Evolutionary conservation across 192 early-diverging fungal species (phyloP).

Genomic region (Entomortierella beljakovae): DNA sequence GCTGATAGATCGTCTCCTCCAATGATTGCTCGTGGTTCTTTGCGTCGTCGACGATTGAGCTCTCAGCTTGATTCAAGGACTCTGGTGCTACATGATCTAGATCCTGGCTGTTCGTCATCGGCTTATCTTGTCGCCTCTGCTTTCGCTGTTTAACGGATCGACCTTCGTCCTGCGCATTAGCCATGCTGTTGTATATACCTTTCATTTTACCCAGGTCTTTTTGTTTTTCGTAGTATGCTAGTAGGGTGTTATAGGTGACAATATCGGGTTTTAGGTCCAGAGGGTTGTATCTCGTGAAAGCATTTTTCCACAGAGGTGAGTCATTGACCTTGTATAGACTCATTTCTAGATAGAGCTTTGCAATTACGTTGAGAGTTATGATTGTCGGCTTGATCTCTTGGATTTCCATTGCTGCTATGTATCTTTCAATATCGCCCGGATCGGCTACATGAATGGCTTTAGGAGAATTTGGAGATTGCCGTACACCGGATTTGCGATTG

Average conservation of each 20-base stretch:
- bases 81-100: neutral
- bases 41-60: neutral
- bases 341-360: slow-evolving; percentile 48
- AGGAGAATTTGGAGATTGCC: neutral
- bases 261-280: slow-evolving; percentile 25
- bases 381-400: slow-evolving; percentile 19
- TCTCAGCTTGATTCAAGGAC: neutral
- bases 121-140: neutral
- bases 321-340: slow-evolving; percentile 28
- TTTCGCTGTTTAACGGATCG: neutral
- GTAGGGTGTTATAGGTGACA: slow-evolving; percentile 39
- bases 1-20: neutral
- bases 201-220: slow-evolving; percentile 32
- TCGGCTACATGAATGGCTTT: slow-evolving; percentile 19
- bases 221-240: slow-evolving; percentile 41
- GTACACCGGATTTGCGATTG: neutral
- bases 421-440: slow-evolving; percentile 33
- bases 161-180: slow-evolving; percentile 1
- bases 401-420: slow-evolving; percentile 20
- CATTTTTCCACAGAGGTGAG: slow-evolving; percentile 25
- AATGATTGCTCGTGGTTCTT: neutral
- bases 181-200: slow-evolving; percentile 43
- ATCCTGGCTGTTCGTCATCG: neutral
- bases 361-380: slow-evolving; percentile 28
- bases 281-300: slow-evolving; percentile 39